Conservation (phyloP, 2,329 filamentous ascomycete genomes). For the Acrocalymma vagum region DNA sequence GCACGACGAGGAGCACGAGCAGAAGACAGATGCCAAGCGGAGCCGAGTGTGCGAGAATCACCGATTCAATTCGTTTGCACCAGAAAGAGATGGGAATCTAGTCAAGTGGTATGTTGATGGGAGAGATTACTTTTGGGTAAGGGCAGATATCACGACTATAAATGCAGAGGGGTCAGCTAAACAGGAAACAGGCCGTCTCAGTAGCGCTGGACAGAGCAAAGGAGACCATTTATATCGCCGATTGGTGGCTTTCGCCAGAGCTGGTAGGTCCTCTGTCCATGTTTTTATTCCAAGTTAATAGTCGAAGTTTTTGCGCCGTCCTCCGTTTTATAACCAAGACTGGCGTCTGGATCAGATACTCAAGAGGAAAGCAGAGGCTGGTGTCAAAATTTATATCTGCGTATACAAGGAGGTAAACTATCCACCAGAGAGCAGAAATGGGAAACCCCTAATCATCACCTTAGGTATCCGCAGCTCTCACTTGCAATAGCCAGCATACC, state of each 20-base stretch:
- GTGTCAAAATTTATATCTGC: constrained; percentile 92
- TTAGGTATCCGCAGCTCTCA: constrained; percentile 63
- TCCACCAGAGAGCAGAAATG: background rate
- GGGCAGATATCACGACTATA: constrained; percentile 2
- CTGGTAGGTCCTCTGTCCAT: constrained; percentile 48
- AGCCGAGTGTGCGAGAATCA: constrained; percentile 75
- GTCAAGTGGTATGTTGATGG: constrained; percentile 99
- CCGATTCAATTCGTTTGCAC: constrained; percentile 90
- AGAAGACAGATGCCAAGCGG: constrained; percentile 83
- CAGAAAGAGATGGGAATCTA: constrained; percentile 82
- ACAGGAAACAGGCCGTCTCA: constrained; percentile 71
- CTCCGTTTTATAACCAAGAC: constrained; percentile 82
- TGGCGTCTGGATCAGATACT: constrained; percentile 87
- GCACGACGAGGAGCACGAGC: constrained; percentile 92
- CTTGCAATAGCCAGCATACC: constrained; percentile 92
- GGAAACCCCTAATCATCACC: too few relatives aligned
- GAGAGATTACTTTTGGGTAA: constrained; percentile 84
- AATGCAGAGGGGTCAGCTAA: constrained; percentile 1
- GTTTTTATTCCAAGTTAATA: constrained; percentile 6
- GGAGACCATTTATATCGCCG: constrained; percentile 93
- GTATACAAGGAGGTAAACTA: constrained; percentile 81
- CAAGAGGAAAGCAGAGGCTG: constrained; percentile 87
- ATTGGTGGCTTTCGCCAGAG: constrained; percentile 97
- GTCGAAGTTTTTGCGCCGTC: constrained; percentile 75
- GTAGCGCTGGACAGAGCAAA: constrained; percentile 87